Base-by-base conservation (phyloP, 2,329 filamentous ascomycete species). In the Nigrograna mackinnonii region DNA sequence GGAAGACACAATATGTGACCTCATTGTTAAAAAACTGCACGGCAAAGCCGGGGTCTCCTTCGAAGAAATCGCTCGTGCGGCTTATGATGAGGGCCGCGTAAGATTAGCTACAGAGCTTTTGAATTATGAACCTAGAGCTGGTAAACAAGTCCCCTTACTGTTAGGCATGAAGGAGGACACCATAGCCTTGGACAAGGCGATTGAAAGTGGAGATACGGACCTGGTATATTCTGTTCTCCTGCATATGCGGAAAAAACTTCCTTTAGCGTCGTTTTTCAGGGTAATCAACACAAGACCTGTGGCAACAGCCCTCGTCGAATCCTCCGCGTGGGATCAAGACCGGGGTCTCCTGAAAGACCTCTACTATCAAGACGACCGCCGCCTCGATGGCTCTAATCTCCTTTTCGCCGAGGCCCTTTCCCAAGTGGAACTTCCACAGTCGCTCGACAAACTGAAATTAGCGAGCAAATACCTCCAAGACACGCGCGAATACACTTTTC, bases 121-220 rank as follows among this genome's bases (percentile, higher is more conserved):
- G 5, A 95, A 97, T 59, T 88, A 96, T 60, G 94, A 99, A 62
- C 91, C 92, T 7, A 84, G 94, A 43, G 92, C 91, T 2, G 94
- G 92, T n/a, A 89, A 92, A 52, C 94, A 99, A 69, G 94, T 99
- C 0, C 94, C 94, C 0, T 79, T 99, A 3, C 80, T 99, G 2
- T 77, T 99, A 31, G 91, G 82, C 65, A 96, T 97, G 89, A 91
- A 96, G 57, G 91, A 99, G 67, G 92, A 96, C 52, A 89, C 91
- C 52, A 84, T 97, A 30, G 94, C 94, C 0, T 80, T 99, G 0
- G 92, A 97, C 74, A 99, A 97, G 68, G 92, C 94, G 7, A 89
- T 97, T 45, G 91, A 96, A 66, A 95, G 89, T 47, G 92, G 92
- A 14, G 94, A 99, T 62, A 92, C 91, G 0, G 94, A 99, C 55